Evolutionary conservation across 2,329 filamentous ascomycete genomes (phyloP), one percentile per base, ranked within the genome.

Genomic region (Nectriaceae sp.): DNA sequence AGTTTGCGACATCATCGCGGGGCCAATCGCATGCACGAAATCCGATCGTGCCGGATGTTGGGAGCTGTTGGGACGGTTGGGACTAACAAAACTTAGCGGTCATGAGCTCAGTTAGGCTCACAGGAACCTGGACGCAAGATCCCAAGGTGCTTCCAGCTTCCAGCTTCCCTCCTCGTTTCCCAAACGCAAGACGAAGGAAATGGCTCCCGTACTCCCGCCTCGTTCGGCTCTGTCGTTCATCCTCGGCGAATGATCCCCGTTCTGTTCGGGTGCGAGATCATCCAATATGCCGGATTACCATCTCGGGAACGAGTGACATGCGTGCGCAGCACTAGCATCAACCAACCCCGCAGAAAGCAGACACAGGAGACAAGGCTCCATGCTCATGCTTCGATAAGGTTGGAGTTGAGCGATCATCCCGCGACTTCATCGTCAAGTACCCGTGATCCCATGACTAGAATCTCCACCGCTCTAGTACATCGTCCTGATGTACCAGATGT

Each of bases 271-370:
- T 43, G 20, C 35, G 18, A 38, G 31, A 33, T 50, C 40, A 15
- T 16, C 13, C 40, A 38, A 40, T 31, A 26, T 26, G 18, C 52
- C 49, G 54, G 50, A 36, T 57, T 59, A 35, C 47, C 50, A 43
- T 46, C 49, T 61, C 50, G 50, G 54, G 52, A 53, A 50, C 36
- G 41, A 29, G 48, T 56, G 57, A 48, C 54, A 54, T 51, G 46
- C 44, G 44, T 42, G 46, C 47, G 41, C 47, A 53, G 43, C 58
- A 55, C 52, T 57, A 59, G 52, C 50, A 60, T 50, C 49, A 45
- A 52, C 46, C 50, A 55, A 60, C 59, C 59, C 59, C 59, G 48
- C 59, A 61, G 40, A 46, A 21, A 42, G 40, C 37, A 37, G 43
- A 44, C 46, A 19, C 33, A n/a, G 33, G 33, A 29, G 24, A 29